Evolutionary conservation across 129 eudicot genomes (phyloP), one percentile per base, ranked within the genome.

Genomic region (Mikania micrantha): DNA sequence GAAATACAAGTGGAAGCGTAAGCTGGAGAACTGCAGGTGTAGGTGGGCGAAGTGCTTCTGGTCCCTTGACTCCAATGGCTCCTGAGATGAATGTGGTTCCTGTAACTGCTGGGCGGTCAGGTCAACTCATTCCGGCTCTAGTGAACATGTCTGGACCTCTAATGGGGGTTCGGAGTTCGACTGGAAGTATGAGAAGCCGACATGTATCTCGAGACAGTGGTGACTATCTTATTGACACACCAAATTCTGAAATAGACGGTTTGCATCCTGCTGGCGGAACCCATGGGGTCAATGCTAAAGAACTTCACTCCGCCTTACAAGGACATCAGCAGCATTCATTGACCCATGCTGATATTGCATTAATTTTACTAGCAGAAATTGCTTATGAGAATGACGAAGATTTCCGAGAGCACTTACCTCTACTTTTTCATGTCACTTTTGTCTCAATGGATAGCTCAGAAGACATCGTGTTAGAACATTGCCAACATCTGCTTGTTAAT

Each of bases 371-470:
- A 15, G 99, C 99, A 12, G 99, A 93, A 75, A 93, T 93, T 34
- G 99, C 99, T 9, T 93, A 93, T 20, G 99, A 93, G 69, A 93
- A 93, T 28, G 99, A 93, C 44, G 99, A 93, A 62, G 99, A 93
- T 76, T 93, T 93, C 42, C 84, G 99, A 44, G 88, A 86, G 78
- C 96, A 93, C 77, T 83, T 93, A 64, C 96, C 99, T 0, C 65
- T 89, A 65, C 96, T 93, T 36, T 93, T 93, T 75, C 99, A 93
- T 40, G 99, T 93, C 57, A 93, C 96, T 2, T 93, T 93, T 70
- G 99, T 93, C 64, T 93, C 99, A 0, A 93, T 93, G 99, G 99
- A 93, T 50, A 89, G 96, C 73, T 93, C 99, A 12, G 99, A 93
- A 79, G 96, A 93, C 68, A 93, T 93, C 24, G 99, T 93, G 42